These are phyloP conservation scores for Fusarium abutilonis DNA, from an alignment of 2,329 filamentous ascomycete genomes.

Conservation along the genomic window DNA sequence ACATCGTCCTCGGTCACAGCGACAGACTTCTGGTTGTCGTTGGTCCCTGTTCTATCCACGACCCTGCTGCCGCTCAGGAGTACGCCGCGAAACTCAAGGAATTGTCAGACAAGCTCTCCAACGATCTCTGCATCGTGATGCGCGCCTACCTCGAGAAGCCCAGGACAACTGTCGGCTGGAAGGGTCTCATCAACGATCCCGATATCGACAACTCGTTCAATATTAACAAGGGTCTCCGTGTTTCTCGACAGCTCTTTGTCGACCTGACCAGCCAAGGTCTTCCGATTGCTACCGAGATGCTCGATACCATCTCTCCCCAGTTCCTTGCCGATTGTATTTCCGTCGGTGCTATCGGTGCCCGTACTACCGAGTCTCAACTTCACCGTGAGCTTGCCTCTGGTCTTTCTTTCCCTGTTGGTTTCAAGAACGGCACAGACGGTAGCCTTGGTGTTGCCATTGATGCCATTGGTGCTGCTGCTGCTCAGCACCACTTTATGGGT, in stretches of 20 bases:
- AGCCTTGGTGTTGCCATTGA: slow-evolving; percentile 92
- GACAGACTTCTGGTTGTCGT: slow-evolving; percentile 94
- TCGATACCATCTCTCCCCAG: slow-evolving; percentile 98
- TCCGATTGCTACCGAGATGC: slow-evolving; percentile 97
- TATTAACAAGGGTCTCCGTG: slow-evolving; percentile 97
- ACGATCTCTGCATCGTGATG: slow-evolving; percentile 94
- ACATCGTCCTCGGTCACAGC: slow-evolving; percentile 80
- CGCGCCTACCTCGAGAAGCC: slow-evolving; percentile 99
- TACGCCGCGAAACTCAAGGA: slow-evolving; percentile 84
- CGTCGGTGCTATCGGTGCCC: slow-evolving; percentile 92
- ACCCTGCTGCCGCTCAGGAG: slow-evolving; percentile 86
- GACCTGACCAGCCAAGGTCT: slow-evolving; percentile 88
- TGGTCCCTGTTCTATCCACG: slow-evolving; percentile 97
- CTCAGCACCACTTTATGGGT: slow-evolving; percentile 97
- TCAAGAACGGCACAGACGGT: slow-evolving; percentile 99
- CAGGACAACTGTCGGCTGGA: slow-evolving; percentile 97
- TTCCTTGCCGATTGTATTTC: slow-evolving; percentile 97
- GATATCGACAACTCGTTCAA: slow-evolving; percentile 97
- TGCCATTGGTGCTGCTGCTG: slow-evolving; percentile 86
- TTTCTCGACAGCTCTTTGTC: slow-evolving; percentile 92
- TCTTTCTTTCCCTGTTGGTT: slow-evolving; percentile 95
- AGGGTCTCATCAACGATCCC: slow-evolving; percentile 98
- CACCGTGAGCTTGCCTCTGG: slow-evolving; percentile 96
- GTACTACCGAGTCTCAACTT: slow-evolving; percentile 95
- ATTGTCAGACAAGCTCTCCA: slow-evolving; percentile 80